Evolutionary conservation across 257 asterid genomes (phyloP), one percentile per base, ranked within the genome.

Genomic region (Solanum habrochaites): DNA sequence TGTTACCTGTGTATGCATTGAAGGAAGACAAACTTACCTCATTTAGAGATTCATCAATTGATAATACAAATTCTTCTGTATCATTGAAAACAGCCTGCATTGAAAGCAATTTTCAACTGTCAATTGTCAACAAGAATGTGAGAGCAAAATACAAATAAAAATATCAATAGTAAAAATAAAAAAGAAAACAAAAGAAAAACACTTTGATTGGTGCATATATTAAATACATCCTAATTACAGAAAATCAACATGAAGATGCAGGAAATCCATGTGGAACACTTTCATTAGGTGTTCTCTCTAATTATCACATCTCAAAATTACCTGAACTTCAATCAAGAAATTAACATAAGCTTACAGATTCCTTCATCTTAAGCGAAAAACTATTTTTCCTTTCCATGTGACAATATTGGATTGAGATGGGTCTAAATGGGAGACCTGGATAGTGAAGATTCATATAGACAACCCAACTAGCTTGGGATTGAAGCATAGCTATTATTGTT

Each of bases 51-150:
- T 94, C 97, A 83, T 95, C 96, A 21, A 92, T 87, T 66, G 93
- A 86, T 67, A 95, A 92, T 43, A 95, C 71, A 52, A 95, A 93
- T 88, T 95, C 97, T 89, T 93, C 97, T 5, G 98, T 93, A 88
- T 91, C 96, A 42, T 89, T 94, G 85, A 94, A 94, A 83, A 93
- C 93, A 86, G 97, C 98, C 98, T 95, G 95, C 90, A 86, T 52
- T 40, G 13, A 85, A 70, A 72, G 85, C 15, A 77, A 60, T 11
- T 14, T 70, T 64, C 32, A 69, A 75, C 37, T 21, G 37, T 66
- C 40, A 82, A 25, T 35, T 27, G 70, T 88, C 67, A 56, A 85
- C 69, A 25, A 66, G 66, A 85, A 49, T 66, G 64, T 67, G 13
- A 83, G 40, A 83, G 77, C 20, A 10, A 35, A 40, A 35, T 42